Conservation (phyloP, 23 red algal genomes). For the Gracilaria gracilis region DNA sequence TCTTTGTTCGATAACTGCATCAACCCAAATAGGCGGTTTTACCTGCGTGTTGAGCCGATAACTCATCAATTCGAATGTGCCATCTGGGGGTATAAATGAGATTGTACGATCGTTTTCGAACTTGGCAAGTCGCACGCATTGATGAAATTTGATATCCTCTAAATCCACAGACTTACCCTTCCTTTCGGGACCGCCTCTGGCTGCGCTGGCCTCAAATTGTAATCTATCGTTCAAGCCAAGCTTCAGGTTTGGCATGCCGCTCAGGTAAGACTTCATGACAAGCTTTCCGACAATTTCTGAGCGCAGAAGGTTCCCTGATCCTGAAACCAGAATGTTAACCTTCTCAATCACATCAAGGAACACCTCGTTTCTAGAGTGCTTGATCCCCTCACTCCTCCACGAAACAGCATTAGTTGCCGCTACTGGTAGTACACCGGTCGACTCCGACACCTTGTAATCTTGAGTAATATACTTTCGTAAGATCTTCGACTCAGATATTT, state of each 20-base stretch:
- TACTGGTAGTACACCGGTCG: constrained; percentile 49
- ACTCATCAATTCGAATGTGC: constrained; percentile 98
- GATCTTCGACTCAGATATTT: constrained; percentile 91
- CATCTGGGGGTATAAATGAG: constrained; percentile 98
- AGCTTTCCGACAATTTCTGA: constrained; percentile 91
- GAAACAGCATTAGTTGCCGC: constrained; percentile 94
- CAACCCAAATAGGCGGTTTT: constrained; percentile 92
- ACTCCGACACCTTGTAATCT: constrained; percentile 78
- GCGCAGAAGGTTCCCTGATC: constrained; percentile 82
- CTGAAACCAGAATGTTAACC: constrained; percentile 91
- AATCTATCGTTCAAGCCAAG: constrained; percentile 97
- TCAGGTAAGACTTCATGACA: constrained; percentile 95
- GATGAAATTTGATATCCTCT: constrained; percentile 99
- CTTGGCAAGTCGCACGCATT: constrained; percentile 91
- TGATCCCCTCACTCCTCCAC: constrained; percentile 96
- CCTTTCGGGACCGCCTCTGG: constrained; percentile 32
- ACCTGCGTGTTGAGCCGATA: constrained; percentile 91
- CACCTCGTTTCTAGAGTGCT: constrained; percentile 95
- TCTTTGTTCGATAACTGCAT: constrained; percentile 91
- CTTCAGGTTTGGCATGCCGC: constrained; percentile 97
- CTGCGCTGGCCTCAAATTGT: constrained; percentile 85
- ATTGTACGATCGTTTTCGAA: constrained; percentile 98
- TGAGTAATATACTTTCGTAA: constrained; percentile 93
- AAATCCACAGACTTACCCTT: constrained; percentile 90
- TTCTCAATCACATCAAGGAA: constrained; percentile 99